Percentiles rank a stretch among this genome's conserved stretches.
phyloP scores from a whole-genome alignment of 1,284 basidiomycete species.

The Cryptococcus sp. region DNA sequence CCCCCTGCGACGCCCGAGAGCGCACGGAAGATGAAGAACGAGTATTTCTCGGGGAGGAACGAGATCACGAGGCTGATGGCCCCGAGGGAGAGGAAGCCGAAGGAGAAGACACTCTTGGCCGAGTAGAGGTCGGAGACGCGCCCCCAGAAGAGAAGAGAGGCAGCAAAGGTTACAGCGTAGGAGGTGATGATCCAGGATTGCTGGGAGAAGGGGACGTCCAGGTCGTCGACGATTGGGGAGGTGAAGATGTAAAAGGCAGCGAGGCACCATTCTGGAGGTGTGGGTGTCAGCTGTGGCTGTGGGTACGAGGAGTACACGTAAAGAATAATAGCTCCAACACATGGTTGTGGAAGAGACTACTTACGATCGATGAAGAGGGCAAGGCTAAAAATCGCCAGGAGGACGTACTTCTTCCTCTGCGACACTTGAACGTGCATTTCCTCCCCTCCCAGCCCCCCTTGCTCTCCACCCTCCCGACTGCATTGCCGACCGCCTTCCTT shows the following conservation, averaged over 20 bases:
- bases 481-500: no score
- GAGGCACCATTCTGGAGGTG: slow-evolving; percentile 12
- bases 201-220: slow-evolving; percentile 15
- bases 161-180: slow-evolving; percentile 33
- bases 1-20: slow-evolving; percentile 34
- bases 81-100: slow-evolving; percentile 30
- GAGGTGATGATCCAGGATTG: slow-evolving; percentile 33
- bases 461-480: neutral
- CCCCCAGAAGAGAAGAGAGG: slow-evolving; percentile 36
- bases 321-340: no score
- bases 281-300: no score
- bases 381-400: slow-evolving; percentile 20
- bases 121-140: slow-evolving; percentile 38
- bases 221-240: slow-evolving; percentile 14
- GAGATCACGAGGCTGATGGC: slow-evolving; percentile 30
- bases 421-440: neutral
- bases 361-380: slow-evolving; percentile 22
- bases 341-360: neutral
- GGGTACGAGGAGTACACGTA: no score
- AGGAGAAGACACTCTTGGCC: slow-evolving; percentile 26
- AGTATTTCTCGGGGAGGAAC: slow-evolving; percentile 27
- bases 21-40: slow-evolving; percentile 35
- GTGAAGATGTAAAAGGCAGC: slow-evolving; percentile 26
- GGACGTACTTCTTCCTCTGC: slow-evolving; percentile 14
- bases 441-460: neutral